Evolutionary conservation across 2,329 filamentous ascomycete genomes (phyloP), one percentile per base, ranked within the genome.

Genomic region (Escovopsis sp.): DNA sequence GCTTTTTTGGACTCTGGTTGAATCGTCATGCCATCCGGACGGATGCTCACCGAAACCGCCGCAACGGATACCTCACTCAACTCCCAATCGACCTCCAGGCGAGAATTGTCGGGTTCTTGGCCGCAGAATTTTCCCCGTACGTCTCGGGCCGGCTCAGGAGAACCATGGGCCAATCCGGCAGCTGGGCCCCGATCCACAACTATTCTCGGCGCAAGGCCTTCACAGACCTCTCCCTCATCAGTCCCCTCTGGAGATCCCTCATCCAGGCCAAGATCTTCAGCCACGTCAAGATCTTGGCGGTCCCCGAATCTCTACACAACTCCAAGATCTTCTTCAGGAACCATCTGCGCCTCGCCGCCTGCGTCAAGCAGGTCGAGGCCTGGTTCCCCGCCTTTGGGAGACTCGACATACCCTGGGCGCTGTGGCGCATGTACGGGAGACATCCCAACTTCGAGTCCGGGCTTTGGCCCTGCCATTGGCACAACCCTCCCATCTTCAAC

Each of bases 341-440:
- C 9, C 69, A 77, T 45, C 64, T 69, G 26, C 73, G 82, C 52
- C 69, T 86, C 6, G 69, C 73, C 18, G 51, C 61, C 8, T 76
- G 84, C 50, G 75, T 86, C 46, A 78, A 77, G 49, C 82, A 86
- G 53, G 72, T 85, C 45, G 82, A 86, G 59, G 69, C 85, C 36
- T 86, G 82, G 80, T 82, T 86, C 47, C 82, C 82, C 3, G 80
- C 85, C 35, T 86, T 82, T 51, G 72, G 79, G 49, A 74, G 73
- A 18, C 71, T 69, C 11, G 65, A 67, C 44, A 61, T 65, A 9
- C 61, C 68, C 5, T 53, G 63, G 35, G 60, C 64, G 4, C 49
- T 65, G 18, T 64, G 66, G 12, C 64, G 65, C 35, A 64, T 62
- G 1, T 60, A 68, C 40, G 59, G 65, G 2, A 58, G 73, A 9